Conservation (phyloP, 192 early-diverging fungal species). For the Podila clonocystis region DNA sequence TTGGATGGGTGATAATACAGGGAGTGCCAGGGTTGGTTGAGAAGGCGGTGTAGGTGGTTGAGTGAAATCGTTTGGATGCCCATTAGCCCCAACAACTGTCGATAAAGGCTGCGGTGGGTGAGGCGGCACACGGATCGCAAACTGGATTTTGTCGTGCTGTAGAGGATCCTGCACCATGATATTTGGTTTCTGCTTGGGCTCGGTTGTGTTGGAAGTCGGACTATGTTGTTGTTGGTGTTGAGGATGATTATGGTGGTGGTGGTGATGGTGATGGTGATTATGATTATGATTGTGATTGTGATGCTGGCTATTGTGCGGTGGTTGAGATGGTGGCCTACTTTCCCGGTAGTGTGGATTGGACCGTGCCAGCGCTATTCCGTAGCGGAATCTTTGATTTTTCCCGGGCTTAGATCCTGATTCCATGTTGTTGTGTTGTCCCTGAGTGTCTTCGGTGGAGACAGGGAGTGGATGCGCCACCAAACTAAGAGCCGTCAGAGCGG, state of each 20-base stretch:
- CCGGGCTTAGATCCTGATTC: background rate
- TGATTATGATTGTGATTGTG: background rate
- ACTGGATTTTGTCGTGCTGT: conserved; percentile 14
- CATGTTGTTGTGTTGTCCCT: no score
- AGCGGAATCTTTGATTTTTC: background rate
- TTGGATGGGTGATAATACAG: no score
- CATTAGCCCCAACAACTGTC: background rate
- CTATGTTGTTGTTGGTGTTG: background rate
- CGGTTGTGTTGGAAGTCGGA: no score
- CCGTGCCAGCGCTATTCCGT: conserved; percentile 5
- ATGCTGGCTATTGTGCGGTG: background rate
- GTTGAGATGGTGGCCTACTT: background rate
- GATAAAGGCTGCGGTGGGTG: background rate
- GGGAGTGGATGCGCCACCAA: conserved; percentile 8
- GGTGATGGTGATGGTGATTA: background rate
- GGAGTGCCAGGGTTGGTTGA: background rate
- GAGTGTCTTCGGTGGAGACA: no score
- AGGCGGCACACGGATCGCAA: conserved; percentile 10
- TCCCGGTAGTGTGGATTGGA: conserved; percentile 44
- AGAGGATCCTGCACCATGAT: conserved; percentile 35
- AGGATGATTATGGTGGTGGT: background rate
- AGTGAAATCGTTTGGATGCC: background rate
- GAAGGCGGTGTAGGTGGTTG: background rate
- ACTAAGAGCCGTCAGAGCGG: conserved; percentile 30
- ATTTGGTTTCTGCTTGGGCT: conserved; percentile 9